Evolutionary conservation across 202 grass and related monocot species (phyloP).

Genomic region (Zizania palustris): DNA sequence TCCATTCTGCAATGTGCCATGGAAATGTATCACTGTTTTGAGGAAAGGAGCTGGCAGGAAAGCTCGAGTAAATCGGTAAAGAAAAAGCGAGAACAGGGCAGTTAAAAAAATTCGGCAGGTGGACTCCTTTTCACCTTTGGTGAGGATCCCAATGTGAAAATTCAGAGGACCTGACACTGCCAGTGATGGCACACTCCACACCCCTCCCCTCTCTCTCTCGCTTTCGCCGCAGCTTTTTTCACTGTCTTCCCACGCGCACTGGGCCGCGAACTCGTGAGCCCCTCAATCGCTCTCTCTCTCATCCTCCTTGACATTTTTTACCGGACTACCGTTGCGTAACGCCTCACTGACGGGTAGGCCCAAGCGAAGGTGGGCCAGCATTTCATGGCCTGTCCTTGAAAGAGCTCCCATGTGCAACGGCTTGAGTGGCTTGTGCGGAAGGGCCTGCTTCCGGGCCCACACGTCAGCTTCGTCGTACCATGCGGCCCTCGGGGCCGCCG

Average conservation of each 20-base stretch:
- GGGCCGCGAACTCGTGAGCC: background rate
- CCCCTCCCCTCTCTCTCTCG: background rate
- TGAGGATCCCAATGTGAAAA: constrained; percentile 26
- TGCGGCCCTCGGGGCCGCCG: background rate
- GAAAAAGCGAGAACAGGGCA: background rate
- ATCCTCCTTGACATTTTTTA: background rate
- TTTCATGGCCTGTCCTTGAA: background rate
- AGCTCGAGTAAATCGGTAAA: background rate
- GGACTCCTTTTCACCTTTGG: background rate
- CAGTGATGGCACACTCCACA: background rate
- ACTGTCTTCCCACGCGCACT: constrained; percentile 10
- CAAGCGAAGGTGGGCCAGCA: too few species aligned
- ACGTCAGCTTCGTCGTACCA: background rate
- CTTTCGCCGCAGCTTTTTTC: constrained; percentile 47
- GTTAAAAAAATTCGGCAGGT: background rate
- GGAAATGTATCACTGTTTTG: background rate
- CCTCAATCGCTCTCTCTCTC: background rate
- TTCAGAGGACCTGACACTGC: constrained; percentile 31
- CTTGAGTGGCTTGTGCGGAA: background rate
- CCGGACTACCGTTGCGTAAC: background rate
- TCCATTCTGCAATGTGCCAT: background rate
- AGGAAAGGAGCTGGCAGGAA: background rate
- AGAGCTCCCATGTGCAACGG: constrained; percentile 30
- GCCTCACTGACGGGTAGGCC: background rate
- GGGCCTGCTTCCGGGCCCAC: background rate